phyloP scores from a whole-genome alignment of 441 rosid genomes.

The Croton laevigatus region DNA sequence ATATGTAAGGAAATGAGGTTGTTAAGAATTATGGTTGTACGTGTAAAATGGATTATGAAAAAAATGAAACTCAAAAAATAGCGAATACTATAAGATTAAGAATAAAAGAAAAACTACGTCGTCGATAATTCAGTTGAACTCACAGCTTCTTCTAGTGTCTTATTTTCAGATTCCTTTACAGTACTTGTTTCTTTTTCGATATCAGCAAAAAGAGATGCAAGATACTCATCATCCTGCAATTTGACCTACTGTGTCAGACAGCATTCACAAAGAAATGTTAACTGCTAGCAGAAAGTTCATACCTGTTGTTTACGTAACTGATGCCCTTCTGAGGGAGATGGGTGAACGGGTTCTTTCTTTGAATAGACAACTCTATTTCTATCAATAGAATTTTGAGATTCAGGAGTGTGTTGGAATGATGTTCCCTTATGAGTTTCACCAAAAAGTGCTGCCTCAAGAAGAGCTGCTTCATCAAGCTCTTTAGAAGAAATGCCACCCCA shows the following conservation, averaged over 20 bases:
- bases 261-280: slow-evolving; percentile 3
- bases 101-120: slow-evolving; percentile 1
- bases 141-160: slow-evolving; percentile 32
- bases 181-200: slow-evolving; percentile 39
- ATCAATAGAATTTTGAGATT: slow-evolving; percentile 17
- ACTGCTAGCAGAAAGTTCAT: slow-evolving; percentile 6
- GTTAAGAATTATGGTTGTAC: background rate
- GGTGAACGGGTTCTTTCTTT: slow-evolving; percentile 19
- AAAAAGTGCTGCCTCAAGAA: slow-evolving; percentile 61
- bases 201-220: slow-evolving; percentile 40
- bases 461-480: slow-evolving; percentile 62
- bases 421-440: slow-evolving; percentile 38
- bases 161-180: slow-evolving; percentile 27
- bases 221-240: slow-evolving; percentile 44
- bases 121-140: background rate
- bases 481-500: slow-evolving; percentile 62
- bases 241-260: slow-evolving; percentile 16
- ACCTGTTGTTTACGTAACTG: slow-evolving; percentile 41
- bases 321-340: slow-evolving; percentile 28
- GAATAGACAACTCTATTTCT: slow-evolving; percentile 19
- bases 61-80: background rate
- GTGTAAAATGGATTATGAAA: background rate
- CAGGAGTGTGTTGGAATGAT: slow-evolving; percentile 27
- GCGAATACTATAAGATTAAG: background rate
- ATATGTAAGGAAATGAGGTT: background rate